Evolutionary conservation across 2,329 filamentous ascomycete genomes (phyloP).

Genomic region (Fusarium sp.): DNA sequence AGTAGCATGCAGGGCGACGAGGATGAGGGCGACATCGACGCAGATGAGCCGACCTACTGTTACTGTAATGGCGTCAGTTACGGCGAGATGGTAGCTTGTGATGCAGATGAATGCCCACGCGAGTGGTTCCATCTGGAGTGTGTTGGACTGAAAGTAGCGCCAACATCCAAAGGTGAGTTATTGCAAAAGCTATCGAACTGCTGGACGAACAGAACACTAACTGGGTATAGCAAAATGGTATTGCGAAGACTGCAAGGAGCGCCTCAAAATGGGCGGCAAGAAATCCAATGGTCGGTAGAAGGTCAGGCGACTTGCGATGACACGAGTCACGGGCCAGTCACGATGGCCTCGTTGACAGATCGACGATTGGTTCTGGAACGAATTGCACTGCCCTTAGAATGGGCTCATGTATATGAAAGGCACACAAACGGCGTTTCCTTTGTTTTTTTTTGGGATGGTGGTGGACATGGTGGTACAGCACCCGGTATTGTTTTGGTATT

Average conservation of each 20-base stretch:
- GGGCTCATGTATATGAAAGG: constrained; percentile 43
- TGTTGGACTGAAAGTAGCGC: constrained; percentile 83
- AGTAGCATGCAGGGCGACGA: constrained; percentile 59
- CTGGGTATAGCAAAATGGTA: constrained; percentile 80
- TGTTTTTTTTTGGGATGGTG: constrained; percentile 28
- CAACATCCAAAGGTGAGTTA: constrained; percentile 79
- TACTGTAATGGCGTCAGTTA: constrained; percentile 86
- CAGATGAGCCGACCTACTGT: constrained; percentile 82
- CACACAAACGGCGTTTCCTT: constrained; percentile 44
- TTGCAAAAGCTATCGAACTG: neutral
- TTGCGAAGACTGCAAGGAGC: constrained; percentile 83
- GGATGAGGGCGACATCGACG: constrained; percentile 73
- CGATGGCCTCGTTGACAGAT: constrained; percentile 30
- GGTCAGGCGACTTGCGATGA: constrained; percentile 12
- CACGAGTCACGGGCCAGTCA: constrained; percentile 34
- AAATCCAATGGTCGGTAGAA: constrained; percentile 64
- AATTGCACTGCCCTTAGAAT: constrained; percentile 28
- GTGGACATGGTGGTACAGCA: constrained; percentile 34
- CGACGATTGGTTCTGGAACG: constrained; percentile 32
- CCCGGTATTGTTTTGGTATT: constrained; percentile 33
- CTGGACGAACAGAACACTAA: constrained; percentile 47
- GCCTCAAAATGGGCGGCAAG: constrained; percentile 69
- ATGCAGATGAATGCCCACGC: constrained; percentile 78
- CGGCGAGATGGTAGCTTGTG: constrained; percentile 88
- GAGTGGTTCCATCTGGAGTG: constrained; percentile 91